A percentile compares a stretch with the other conserved stretches of the same genome.
These are phyloP conservation scores for Colletotrichum destructivum DNA, from an alignment of 2,329 filamentous ascomycete genomes.

Conservation along the genomic window DNA sequence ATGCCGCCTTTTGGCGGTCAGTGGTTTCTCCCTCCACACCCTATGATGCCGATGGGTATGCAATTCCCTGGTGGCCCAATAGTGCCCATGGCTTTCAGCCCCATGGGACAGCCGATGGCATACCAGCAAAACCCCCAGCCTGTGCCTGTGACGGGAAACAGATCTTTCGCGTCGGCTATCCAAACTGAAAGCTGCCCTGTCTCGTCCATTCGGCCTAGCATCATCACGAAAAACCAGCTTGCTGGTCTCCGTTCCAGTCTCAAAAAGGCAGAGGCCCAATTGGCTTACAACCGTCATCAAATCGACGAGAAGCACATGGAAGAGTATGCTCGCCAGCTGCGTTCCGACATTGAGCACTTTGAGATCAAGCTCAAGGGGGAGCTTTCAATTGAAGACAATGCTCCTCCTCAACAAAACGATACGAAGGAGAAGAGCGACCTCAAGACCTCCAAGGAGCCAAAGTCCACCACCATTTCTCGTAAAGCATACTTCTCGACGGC, in stretches of 20 bases:
- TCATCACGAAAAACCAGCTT: constrained; percentile 74
- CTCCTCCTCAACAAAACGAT: constrained; percentile 49
- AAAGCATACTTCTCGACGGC: constrained; percentile 22
- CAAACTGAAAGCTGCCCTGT: constrained; percentile 54
- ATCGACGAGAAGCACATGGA: constrained; percentile 71
- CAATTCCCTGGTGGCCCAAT: constrained; percentile 47
- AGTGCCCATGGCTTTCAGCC: constrained; percentile 44
- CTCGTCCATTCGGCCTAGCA: constrained; percentile 73
- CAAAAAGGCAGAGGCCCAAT: constrained; percentile 70
- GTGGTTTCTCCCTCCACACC: constrained; percentile 35
- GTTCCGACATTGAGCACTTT: constrained; percentile 65
- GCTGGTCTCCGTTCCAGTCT: constrained; percentile 66
- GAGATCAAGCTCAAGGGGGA: constrained; percentile 63
- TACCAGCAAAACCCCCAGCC: constrained; percentile 31
- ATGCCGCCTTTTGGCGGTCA: constrained; percentile 30
- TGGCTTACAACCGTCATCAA: constrained; percentile 74
- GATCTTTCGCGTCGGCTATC: not conserved
- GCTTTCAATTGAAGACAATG: constrained; percentile 59
- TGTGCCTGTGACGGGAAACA: constrained; percentile 3
- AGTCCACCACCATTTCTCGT: constrained; percentile 24
- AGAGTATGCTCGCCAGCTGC: constrained; percentile 57
- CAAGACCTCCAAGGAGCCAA: constrained; percentile 38
- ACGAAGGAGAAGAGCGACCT: constrained; percentile 50
- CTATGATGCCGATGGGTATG: constrained; percentile 38
- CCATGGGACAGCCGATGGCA: constrained; percentile 46